Evolutionary conservation across 73 alveolate genomes (phyloP).

Genomic region (Breviolum minutum): DNA sequence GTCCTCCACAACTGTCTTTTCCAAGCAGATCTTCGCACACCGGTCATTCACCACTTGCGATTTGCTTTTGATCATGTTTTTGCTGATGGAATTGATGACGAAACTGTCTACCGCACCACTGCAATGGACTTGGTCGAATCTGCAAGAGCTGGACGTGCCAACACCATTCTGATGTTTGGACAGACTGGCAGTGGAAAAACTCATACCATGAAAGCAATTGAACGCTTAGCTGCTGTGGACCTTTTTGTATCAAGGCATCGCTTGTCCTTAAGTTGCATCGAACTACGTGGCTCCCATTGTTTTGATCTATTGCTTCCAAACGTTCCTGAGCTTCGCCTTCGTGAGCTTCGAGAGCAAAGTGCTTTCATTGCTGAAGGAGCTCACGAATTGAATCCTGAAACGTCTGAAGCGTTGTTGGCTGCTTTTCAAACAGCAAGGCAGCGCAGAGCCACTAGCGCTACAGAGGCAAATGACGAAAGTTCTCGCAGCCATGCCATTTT

Average conservation of each 20-base stretch:
- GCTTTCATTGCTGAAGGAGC: conserved; percentile 59
- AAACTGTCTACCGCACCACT: conserved; percentile 9
- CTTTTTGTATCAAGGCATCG: background rate
- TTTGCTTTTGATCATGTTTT: conserved; percentile 86
- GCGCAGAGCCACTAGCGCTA: conserved; percentile 87
- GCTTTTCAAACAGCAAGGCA: conserved; percentile 58
- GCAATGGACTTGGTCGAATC: conserved; percentile 48
- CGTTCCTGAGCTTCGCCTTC: conserved; percentile 71
- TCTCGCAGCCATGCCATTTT: conserved; percentile 88
- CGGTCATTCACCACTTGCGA: conserved; percentile 72
- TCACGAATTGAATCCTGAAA: background rate
- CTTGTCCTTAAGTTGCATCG: conserved; percentile 5
- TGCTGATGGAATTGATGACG: conserved; percentile 21
- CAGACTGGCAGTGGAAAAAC: conserved; percentile 95
- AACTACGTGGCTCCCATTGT: conserved; percentile 87
- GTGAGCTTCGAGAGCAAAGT: conserved; percentile 57
- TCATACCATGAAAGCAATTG: conserved; percentile 88
- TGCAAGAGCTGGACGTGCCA: conserved; percentile 21
- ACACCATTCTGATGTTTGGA: conserved; percentile 88
- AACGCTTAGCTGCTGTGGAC: conserved; percentile 18
- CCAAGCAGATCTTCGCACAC: conserved; percentile 94
- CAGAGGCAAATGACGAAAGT: conserved; percentile 90
- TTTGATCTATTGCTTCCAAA: conserved; percentile 60
- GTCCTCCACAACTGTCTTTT: conserved; percentile 79
- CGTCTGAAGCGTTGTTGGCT: conserved; percentile 25